A percentile compares a stretch with the other conserved stretches of the same genome.
Evolutionary conservation across 768 basidiomycete species (phyloP).

Genomic region (Pleurotus tuoliensis): DNA sequence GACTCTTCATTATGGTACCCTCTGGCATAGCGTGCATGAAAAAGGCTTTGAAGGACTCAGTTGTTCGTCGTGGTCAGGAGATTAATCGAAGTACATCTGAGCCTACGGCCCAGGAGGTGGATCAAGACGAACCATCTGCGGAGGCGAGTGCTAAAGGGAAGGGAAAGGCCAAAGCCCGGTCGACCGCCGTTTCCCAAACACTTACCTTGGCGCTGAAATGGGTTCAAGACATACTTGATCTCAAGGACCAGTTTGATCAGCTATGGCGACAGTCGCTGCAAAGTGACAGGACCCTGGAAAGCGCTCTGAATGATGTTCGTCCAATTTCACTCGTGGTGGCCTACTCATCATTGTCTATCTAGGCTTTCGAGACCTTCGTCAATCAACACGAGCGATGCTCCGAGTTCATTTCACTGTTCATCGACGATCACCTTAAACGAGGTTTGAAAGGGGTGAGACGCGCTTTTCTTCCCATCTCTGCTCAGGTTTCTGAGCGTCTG

Average conservation of each 20-base stretch:
- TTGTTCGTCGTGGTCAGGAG: constrained; percentile 69
- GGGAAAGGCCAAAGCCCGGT: constrained; percentile 38
- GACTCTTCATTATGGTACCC: constrained; percentile 65
- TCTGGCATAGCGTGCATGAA: constrained; percentile 63
- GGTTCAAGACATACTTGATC: constrained; percentile 87
- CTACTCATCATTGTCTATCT: neutral
- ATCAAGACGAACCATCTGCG: constrained; percentile 30
- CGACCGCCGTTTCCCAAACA: constrained; percentile 40
- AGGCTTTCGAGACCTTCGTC: constrained; percentile 94
- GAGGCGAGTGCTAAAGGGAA: constrained; percentile 31
- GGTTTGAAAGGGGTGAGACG: constrained; percentile 86
- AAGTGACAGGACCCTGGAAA: constrained; percentile 74
- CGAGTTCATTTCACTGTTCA: constrained; percentile 94
- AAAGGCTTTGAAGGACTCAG: constrained; percentile 64
- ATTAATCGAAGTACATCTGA: constrained; percentile 66
- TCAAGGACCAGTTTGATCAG: constrained; percentile 88
- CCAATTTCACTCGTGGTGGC: neutral
- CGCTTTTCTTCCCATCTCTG: neutral
- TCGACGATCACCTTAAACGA: constrained; percentile 93
- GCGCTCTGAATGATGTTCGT: constrained; percentile 77
- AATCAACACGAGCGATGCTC: constrained; percentile 85
- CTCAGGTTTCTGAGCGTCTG: constrained; percentile 6
- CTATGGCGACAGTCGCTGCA: constrained; percentile 71
- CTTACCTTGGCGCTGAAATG: constrained; percentile 74
- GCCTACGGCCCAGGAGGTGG: constrained; percentile 26